phyloP scores from a whole-genome alignment of 805 yeast genomes.

The Torulaspora gathmanii region DNA sequence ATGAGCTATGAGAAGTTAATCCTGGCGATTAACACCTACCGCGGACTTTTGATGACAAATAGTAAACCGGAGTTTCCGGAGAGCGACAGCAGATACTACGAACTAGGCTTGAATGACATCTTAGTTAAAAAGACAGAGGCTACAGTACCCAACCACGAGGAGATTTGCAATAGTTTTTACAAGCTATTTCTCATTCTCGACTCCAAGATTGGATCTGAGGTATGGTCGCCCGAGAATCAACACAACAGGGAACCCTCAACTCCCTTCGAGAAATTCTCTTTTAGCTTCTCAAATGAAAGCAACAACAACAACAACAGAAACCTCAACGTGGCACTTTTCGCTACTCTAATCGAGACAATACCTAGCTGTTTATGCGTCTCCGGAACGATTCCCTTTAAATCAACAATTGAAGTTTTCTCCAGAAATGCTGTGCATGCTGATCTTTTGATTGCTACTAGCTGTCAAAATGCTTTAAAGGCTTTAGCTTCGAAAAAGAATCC shows the following conservation, averaged over 20 bases:
- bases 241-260: constrained; percentile 35
- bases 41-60: constrained; percentile 63
- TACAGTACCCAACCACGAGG: constrained; percentile 53
- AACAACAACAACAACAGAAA: constrained; percentile 29
- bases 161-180: constrained; percentile 56
- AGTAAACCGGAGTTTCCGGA: constrained; percentile 75
- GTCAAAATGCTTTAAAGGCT: constrained; percentile 57
- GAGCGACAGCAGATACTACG: constrained; percentile 33
- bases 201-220: constrained; percentile 48
- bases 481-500: constrained; percentile 69
- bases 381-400: constrained; percentile 50
- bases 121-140: constrained; percentile 30
- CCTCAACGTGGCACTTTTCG: constrained; percentile 56
- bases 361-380: constrained; percentile 60
- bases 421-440: constrained; percentile 71
- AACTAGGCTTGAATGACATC: constrained; percentile 34
- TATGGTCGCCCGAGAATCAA: constrained; percentile 36
- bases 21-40: constrained; percentile 65
- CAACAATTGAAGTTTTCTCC: constrained; percentile 69
- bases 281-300: constrained; percentile 39
- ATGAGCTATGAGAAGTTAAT: constrained; percentile 66
- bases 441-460: constrained; percentile 55
- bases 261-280: constrained; percentile 39
- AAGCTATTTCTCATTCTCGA: constrained; percentile 58
- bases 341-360: constrained; percentile 61